Percentiles rank a stretch among this genome's conserved stretches.
These are phyloP conservation scores for Fraxinus ornus DNA, from an alignment of 305 asterid species.

Conservation along the genomic window DNA sequence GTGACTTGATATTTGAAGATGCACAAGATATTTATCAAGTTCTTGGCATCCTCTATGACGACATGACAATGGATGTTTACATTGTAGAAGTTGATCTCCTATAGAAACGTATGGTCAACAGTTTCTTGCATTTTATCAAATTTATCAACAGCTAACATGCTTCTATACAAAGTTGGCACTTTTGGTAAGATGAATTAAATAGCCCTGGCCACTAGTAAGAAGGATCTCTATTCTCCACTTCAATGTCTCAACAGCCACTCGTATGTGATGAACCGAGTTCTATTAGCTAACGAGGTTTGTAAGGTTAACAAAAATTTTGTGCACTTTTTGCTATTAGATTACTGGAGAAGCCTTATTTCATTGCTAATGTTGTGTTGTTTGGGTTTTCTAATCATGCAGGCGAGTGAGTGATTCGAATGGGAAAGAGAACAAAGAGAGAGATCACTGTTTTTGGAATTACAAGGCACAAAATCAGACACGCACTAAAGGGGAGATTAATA, in stretches of 20 bases:
- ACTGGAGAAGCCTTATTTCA: neutral
- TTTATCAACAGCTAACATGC: neutral
- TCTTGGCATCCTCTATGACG: slow-evolving; percentile 56
- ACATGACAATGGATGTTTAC: slow-evolving; percentile 34
- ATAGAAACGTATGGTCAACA: neutral
- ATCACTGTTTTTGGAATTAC: neutral
- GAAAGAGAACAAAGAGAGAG: neutral
- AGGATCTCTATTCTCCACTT: neutral
- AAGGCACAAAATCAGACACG: neutral
- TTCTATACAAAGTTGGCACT: neutral
- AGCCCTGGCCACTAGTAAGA: neutral
- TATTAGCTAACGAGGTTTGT: neutral
- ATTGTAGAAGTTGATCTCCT: neutral
- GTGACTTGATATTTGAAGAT: slow-evolving; percentile 42
- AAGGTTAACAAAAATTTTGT: neutral
- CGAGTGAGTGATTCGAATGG: neutral
- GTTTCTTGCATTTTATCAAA: neutral
- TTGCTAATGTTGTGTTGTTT: neutral
- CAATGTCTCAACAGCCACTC: neutral
- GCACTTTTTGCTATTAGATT: neutral
- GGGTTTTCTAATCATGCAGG: neutral
- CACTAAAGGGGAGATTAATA: neutral
- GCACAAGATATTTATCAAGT: slow-evolving; percentile 39
- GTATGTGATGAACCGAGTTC: neutral
- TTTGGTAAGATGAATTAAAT: neutral